phyloP scores from a whole-genome alignment of 495 filamentous ascomycete genomes.

The Thozetella sp. region DNA sequence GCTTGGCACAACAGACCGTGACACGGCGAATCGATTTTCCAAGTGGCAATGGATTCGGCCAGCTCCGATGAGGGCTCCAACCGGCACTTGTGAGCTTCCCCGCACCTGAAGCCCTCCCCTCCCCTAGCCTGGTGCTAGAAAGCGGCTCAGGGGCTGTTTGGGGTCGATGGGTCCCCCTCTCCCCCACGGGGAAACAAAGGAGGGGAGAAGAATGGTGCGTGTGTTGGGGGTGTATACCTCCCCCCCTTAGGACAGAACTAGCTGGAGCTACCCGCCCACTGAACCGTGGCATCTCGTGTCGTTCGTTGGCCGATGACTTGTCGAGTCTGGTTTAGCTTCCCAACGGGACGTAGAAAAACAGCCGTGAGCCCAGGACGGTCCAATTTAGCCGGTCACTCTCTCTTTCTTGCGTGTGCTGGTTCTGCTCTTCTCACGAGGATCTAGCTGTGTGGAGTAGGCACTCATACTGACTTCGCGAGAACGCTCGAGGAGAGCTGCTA shows the following conservation, averaged over 20 bases:
- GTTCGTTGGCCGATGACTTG: too few relatives aligned
- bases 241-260: too few relatives aligned
- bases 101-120: background rate
- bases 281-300: too few relatives aligned
- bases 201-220: too few relatives aligned
- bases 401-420: background rate
- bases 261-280: too few relatives aligned
- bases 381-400: background rate
- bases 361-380: background rate
- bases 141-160: background rate
- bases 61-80: background rate
- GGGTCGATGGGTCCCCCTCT: background rate
- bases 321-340: background rate
- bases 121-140: background rate
- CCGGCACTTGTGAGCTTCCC: background rate
- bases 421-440: background rate
- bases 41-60: background rate
- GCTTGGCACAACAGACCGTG: too few relatives aligned
- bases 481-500: too few relatives aligned
- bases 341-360: background rate
- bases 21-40: conserved; percentile 1
- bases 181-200: too few relatives aligned
- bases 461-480: too few relatives aligned
- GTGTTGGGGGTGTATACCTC: too few relatives aligned
- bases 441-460: background rate